These are phyloP conservation scores for Vitis rotundifolia DNA, from an alignment of 164 flowering plant species.

Conservation along the genomic window DNA sequence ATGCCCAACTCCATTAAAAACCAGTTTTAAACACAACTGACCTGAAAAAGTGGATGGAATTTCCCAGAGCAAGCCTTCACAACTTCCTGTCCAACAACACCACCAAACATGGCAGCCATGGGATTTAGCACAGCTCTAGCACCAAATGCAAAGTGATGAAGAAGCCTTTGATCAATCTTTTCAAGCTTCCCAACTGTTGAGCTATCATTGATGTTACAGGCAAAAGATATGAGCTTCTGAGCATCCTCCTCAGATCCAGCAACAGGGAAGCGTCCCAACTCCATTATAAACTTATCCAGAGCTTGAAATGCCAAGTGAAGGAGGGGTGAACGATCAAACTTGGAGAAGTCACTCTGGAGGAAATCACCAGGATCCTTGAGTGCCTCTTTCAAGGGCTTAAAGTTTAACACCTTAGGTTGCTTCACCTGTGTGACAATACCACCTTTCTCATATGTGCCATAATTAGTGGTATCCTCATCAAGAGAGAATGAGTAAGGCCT, in stretches of 20 bases:
- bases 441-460: conserved; percentile 64
- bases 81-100: conserved; percentile 89
- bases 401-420: conserved; percentile 74
- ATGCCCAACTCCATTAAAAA: neutral
- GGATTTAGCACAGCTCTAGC: conserved; percentile 84
- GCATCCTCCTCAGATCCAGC: conserved; percentile 89
- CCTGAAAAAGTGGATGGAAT: conserved; percentile 92
- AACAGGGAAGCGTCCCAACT: conserved; percentile 67
- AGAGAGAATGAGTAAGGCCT: conserved; percentile 74
- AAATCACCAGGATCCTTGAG: conserved; percentile 81
- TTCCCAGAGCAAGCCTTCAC: conserved; percentile 96
- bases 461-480: conserved; percentile 82
- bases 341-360: conserved; percentile 80
- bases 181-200: conserved; percentile 53
- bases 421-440: conserved; percentile 93
- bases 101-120: conserved; percentile 98
- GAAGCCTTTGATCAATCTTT: conserved; percentile 56
- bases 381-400: conserved; percentile 70
- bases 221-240: conserved; percentile 54
- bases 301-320: conserved; percentile 86
- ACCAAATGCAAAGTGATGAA: conserved; percentile 81
- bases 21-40: conserved; percentile 8
- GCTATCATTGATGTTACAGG: conserved; percentile 48
- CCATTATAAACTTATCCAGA: conserved; percentile 61
- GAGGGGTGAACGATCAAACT: conserved; percentile 79